These are phyloP conservation scores for Caloboletus firmus DNA, from an alignment of 1,284 basidiomycete genomes.

Conservation along the genomic window DNA sequence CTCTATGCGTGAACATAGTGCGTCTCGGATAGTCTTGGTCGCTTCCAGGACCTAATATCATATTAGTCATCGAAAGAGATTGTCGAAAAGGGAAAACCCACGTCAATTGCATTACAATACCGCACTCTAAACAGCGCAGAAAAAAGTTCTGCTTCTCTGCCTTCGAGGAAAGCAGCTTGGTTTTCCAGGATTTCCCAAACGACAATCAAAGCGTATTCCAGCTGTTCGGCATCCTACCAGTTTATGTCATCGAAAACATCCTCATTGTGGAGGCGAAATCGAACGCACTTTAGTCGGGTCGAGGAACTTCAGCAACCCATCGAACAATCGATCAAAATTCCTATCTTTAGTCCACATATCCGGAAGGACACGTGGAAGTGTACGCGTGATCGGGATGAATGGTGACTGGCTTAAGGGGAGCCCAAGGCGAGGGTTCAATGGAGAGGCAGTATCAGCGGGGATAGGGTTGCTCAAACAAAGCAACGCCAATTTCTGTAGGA, in stretches of 20 bases:
- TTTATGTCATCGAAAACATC: slow-evolving; percentile 4
- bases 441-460: slow-evolving; percentile 42
- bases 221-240: slow-evolving; percentile 54
- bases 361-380: slow-evolving; percentile 44
- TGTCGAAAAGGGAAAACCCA: slow-evolving; percentile 36
- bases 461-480: slow-evolving; percentile 62
- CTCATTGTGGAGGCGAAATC: background rate
- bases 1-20: slow-evolving; percentile 65
- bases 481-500: slow-evolving; percentile 60
- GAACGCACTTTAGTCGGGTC: slow-evolving; percentile 53
- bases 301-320: slow-evolving; percentile 59
- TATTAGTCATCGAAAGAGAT: slow-evolving; percentile 11
- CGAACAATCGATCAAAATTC: slow-evolving; percentile 65
- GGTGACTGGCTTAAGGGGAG: slow-evolving; percentile 53
- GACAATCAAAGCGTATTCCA: slow-evolving; percentile 73
- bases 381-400: slow-evolving; percentile 40
- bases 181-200: slow-evolving; percentile 76
- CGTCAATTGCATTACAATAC: slow-evolving; percentile 68
- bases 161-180: slow-evolving; percentile 66
- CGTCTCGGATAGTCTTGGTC: slow-evolving; percentile 75
- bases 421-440: slow-evolving; percentile 43
- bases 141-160: slow-evolving; percentile 70
- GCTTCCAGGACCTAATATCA: slow-evolving; percentile 67
- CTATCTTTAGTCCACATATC: slow-evolving; percentile 68
- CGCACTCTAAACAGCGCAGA: slow-evolving; percentile 59